Evolutionary conservation across 768 basidiomycete species (phyloP).

Genomic region (Rhodotorula toruloides): DNA sequence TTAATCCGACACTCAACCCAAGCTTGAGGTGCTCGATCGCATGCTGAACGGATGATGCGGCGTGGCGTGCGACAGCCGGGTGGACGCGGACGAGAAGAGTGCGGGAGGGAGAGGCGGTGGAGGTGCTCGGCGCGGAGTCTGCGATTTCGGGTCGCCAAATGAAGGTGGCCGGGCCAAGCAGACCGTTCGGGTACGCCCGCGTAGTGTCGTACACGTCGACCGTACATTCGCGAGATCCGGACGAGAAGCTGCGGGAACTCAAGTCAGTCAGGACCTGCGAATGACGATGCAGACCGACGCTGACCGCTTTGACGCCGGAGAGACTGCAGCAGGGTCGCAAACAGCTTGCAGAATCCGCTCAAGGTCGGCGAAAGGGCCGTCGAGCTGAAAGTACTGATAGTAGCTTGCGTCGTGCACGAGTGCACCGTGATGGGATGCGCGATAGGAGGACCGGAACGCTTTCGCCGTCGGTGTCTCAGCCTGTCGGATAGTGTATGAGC

Average conservation of each 20-base stretch:
- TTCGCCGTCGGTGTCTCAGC: slow-evolving; percentile 85
- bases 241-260: slow-evolving; percentile 53
- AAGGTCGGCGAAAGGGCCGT: slow-evolving; percentile 13
- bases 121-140: not conserved
- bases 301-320: slow-evolving; percentile 28
- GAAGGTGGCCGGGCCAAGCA: slow-evolving; percentile 66
- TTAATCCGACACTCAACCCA: slow-evolving; percentile 59
- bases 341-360: slow-evolving; percentile 12
- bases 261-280: not conserved
- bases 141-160: slow-evolving; percentile 60
- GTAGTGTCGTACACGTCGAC: slow-evolving; percentile 60
- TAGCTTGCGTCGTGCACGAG: slow-evolving; percentile 91
- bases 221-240: slow-evolving; percentile 63
- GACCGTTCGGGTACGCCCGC: slow-evolving; percentile 59
- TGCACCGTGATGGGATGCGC: slow-evolving; percentile 75
- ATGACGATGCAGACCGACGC: not conserved
- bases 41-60: not conserved
- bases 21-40: not conserved
- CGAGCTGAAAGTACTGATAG: slow-evolving; percentile 49
- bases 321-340: slow-evolving; percentile 15
- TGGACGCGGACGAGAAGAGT: slow-evolving; percentile 71
- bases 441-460: slow-evolving; percentile 81
- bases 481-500: slow-evolving; percentile 47
- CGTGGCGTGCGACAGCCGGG: slow-evolving; percentile 55
- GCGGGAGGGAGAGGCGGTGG: not conserved